Evolutionary conservation across 192 early-diverging fungal species (phyloP).

Genomic region (Linnemannia zychae): DNA sequence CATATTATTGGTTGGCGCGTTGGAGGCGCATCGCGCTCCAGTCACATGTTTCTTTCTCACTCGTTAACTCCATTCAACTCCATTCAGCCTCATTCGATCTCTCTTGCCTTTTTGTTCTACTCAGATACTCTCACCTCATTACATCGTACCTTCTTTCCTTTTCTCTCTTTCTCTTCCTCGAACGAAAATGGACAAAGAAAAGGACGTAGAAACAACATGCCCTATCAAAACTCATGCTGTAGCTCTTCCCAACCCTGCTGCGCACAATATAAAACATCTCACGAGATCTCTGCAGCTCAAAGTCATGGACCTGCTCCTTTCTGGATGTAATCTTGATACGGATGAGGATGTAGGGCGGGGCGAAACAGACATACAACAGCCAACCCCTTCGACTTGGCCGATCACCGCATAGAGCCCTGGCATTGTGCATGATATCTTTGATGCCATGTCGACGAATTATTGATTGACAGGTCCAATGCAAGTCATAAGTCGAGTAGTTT

Average conservation of each 20-base stretch:
- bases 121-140: too few relatives aligned
- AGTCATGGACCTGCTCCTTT: background rate
- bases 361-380: background rate
- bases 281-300: conserved; percentile 3
- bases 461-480: background rate
- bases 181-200: too few relatives aligned
- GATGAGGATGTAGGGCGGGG: background rate
- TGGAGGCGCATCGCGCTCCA: too few relatives aligned
- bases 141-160: too few relatives aligned
- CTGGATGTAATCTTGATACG: background rate
- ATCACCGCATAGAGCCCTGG: conserved; percentile 2
- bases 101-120: too few relatives aligned
- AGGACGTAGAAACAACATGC: too few relatives aligned
- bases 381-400: background rate
- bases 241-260: conserved; percentile 10
- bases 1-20: too few relatives aligned
- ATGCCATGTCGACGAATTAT: background rate
- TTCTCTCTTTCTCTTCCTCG: too few relatives aligned
- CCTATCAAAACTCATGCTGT: background rate
- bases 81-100: too few relatives aligned
- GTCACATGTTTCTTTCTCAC: too few relatives aligned
- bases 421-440: background rate
- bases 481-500: background rate
- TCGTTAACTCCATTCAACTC: too few relatives aligned
- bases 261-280: conserved; percentile 22